Evolutionary conservation across 169 alveolate genomes (phyloP).

Genomic region (Hammondia hammondi): DNA sequence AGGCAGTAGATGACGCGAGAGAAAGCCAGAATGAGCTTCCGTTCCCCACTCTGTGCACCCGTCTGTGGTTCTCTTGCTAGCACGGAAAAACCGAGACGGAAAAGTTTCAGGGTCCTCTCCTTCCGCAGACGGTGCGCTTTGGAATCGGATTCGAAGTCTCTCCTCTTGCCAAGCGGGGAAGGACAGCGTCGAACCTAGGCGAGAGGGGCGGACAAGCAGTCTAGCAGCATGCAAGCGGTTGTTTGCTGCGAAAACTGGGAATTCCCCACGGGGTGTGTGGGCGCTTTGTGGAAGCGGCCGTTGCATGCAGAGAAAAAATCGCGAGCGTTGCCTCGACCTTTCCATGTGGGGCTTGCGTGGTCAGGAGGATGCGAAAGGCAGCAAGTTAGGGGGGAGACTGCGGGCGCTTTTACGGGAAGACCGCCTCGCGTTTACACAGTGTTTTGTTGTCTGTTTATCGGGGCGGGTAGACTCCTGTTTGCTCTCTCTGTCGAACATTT

Average conservation of each 20-base stretch:
- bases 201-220: not conserved
- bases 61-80: not conserved
- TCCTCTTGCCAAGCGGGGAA: not conserved
- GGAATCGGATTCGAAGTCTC: not conserved
- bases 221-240: not conserved
- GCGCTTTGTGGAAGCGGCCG: not conserved
- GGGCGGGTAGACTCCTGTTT: conserved; percentile 2
- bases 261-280: not conserved
- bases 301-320: not conserved
- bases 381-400: not conserved
- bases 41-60: not conserved
- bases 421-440: not conserved
- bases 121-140: not conserved
- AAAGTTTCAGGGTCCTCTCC: not conserved
- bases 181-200: not conserved
- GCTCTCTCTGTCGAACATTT: not conserved
- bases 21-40: not conserved
- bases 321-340: not conserved
- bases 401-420: not conserved
- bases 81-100: not conserved
- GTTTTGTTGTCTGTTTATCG: not conserved
- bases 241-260: not conserved
- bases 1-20: not conserved
- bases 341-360: not conserved
- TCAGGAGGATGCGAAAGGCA: not conserved